A percentile compares a stretch with the other conserved stretches of the same genome.
Conservation (phyloP, 768 basidiomycete species). For the Suillus occidentalis region DNA sequence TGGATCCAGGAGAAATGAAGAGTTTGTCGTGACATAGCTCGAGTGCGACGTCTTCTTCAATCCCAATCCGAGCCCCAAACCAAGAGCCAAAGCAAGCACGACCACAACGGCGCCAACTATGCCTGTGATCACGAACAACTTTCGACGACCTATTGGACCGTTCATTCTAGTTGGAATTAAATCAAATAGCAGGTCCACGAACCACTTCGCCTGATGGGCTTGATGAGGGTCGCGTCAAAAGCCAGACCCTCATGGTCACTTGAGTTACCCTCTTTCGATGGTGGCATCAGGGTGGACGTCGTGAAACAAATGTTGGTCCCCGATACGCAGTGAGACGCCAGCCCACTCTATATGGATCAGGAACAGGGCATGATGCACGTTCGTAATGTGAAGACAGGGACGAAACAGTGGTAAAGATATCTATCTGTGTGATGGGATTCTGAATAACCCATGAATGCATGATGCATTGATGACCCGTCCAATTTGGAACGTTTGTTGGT, state of each 20-base stretch:
- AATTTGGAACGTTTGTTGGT: background rate
- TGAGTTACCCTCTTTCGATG: slow-evolving; percentile 9
- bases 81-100: slow-evolving; percentile 25
- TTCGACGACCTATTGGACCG: slow-evolving; percentile 20
- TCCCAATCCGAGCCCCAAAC: slow-evolving; percentile 30
- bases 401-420: background rate
- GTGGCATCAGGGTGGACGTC: slow-evolving; percentile 2
- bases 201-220: slow-evolving; percentile 3
- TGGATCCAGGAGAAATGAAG: slow-evolving; percentile 30
- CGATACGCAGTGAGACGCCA: background rate
- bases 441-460: background rate
- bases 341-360: background rate
- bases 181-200: background rate
- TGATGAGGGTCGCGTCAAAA: background rate
- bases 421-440: background rate
- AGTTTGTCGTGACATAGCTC: slow-evolving; percentile 23
- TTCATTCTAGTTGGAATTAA: background rate
- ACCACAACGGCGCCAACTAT: slow-evolving; percentile 14
- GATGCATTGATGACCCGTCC: too few relatives aligned
- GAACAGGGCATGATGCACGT: slow-evolving; percentile 5
- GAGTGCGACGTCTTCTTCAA: slow-evolving; percentile 20
- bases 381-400: slow-evolving; percentile 6
- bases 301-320: background rate
- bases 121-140: slow-evolving; percentile 14
- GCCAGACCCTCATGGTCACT: slow-evolving; percentile 7